Percentiles rank a stretch among this genome's conserved stretches.
These are phyloP conservation scores for Fusarium duplospermum DNA, from an alignment of 2,329 filamentous ascomycete genomes.

Conservation along the genomic window DNA sequence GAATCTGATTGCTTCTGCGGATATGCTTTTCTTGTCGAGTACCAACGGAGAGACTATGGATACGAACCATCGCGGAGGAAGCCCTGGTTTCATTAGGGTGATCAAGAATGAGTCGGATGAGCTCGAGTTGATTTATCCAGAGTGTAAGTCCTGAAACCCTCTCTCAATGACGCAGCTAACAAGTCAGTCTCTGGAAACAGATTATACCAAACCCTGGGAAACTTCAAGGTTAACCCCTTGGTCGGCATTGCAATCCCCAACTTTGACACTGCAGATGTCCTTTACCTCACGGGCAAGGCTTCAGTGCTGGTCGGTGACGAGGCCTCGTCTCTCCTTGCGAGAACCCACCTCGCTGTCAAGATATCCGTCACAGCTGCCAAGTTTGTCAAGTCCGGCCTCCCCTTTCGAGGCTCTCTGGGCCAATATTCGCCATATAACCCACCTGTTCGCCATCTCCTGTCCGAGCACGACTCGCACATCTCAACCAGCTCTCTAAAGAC, in stretches of 20 bases:
- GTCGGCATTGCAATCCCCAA: slow-evolving; percentile 80
- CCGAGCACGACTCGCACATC: slow-evolving; percentile 59
- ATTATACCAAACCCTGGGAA: slow-evolving; percentile 86
- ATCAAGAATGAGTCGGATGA: slow-evolving; percentile 63
- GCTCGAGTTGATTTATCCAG: slow-evolving; percentile 76
- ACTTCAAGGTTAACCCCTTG: slow-evolving; percentile 73
- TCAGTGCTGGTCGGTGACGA: slow-evolving; percentile 73
- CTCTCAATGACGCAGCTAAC: slow-evolving; percentile 17
- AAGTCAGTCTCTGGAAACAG: slow-evolving; percentile 77
- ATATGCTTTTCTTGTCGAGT: slow-evolving; percentile 83
- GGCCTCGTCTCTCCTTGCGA: slow-evolving; percentile 72
- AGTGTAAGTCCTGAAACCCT: slow-evolving; percentile 60
- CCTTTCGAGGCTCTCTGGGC: slow-evolving; percentile 71
- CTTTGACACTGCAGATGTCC: slow-evolving; percentile 76
- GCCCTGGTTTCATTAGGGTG: slow-evolving; percentile 78
- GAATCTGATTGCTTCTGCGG: slow-evolving; percentile 70
- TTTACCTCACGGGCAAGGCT: slow-evolving; percentile 79
- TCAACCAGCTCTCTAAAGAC: slow-evolving; percentile 5
- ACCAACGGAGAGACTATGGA: slow-evolving; percentile 79
- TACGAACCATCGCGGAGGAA: slow-evolving; percentile 83
- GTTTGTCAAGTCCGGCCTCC: slow-evolving; percentile 73
- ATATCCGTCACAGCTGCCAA: slow-evolving; percentile 71
- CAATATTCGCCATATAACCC: slow-evolving; percentile 85
- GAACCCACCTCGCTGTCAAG: slow-evolving; percentile 78
- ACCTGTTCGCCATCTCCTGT: slow-evolving; percentile 70